phyloP scores from a whole-genome alignment of 179 eudicot genomes.

The Carnegiea gigantea region DNA sequence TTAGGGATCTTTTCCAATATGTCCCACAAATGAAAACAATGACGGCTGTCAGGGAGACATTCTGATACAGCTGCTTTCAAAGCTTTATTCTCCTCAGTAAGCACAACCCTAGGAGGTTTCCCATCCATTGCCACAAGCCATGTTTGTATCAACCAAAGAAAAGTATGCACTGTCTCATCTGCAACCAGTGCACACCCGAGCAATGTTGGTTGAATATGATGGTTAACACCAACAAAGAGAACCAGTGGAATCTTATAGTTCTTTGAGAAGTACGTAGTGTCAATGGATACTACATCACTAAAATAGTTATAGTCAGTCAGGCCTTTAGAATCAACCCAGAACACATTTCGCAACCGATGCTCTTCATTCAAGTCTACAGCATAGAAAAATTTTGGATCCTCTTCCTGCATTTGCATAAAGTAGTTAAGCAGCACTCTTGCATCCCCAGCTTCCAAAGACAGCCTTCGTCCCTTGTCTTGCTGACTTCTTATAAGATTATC shows the following conservation, averaged over 20 bases:
- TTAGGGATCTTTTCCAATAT: conserved; percentile 52
- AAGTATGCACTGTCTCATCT: conserved; percentile 52
- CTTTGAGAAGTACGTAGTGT: conserved; percentile 46
- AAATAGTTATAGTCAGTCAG: conserved; percentile 52
- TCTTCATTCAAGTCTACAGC: conserved; percentile 61
- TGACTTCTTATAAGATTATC: conserved; percentile 37
- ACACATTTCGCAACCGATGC: conserved; percentile 52
- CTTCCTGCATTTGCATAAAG: conserved; percentile 62
- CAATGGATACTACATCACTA: conserved; percentile 59
- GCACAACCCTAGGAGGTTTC: conserved; percentile 51
- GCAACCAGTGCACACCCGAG: conserved; percentile 61
- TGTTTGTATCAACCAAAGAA: conserved; percentile 55
- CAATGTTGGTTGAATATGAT: conserved; percentile 53
- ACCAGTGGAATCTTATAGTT: conserved; percentile 55
- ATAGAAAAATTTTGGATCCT: conserved; percentile 62
- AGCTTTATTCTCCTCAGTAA: conserved; percentile 48
- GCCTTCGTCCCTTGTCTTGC: conserved; percentile 38
- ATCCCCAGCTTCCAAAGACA: conserved; percentile 48
- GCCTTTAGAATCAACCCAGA: conserved; percentile 68
- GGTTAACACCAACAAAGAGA: conserved; percentile 60
- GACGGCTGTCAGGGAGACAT: conserved; percentile 46
- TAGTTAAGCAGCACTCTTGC: conserved; percentile 48
- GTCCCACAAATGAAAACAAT: conserved; percentile 60
- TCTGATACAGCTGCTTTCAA: conserved; percentile 51
- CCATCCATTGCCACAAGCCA: conserved; percentile 66